Conservation (phyloP, 2,329 filamentous ascomycete species). For the Penicillium sp. region DNA sequence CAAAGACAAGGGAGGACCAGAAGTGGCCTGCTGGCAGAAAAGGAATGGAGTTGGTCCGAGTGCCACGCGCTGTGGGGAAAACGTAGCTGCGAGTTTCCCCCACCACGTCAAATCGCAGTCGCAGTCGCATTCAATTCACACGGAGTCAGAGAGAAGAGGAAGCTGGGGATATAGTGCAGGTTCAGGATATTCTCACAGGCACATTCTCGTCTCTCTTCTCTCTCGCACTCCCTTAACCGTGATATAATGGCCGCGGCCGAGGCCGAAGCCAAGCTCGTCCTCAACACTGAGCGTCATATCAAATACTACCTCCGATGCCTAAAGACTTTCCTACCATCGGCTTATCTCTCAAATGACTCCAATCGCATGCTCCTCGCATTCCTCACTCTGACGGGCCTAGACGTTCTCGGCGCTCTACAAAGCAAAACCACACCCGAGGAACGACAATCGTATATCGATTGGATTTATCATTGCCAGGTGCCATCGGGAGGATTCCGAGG, state of each 20-base stretch:
- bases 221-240: no score
- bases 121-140: neutral
- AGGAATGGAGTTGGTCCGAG: slow-evolving; percentile 14
- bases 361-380: slow-evolving; percentile 87
- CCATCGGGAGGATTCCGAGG: slow-evolving; percentile 86
- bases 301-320: slow-evolving; percentile 93
- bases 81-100: neutral
- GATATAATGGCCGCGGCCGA: neutral
- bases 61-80: slow-evolving; percentile 29
- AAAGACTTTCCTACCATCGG: slow-evolving; percentile 75
- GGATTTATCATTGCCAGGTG: slow-evolving; percentile 87
- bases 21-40: slow-evolving; percentile 9
- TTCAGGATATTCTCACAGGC: no score
- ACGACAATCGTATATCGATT: slow-evolving; percentile 64
- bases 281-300: slow-evolving; percentile 68
- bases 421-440: slow-evolving; percentile 59
- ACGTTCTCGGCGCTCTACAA: slow-evolving; percentile 71
- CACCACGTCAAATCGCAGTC: slow-evolving; percentile 17
- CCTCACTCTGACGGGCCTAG: slow-evolving; percentile 85
- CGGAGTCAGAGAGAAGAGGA: no score
- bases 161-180: no score
- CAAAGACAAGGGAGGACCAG: neutral
- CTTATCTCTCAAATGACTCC: slow-evolving; percentile 87
- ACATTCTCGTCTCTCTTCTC: no score
- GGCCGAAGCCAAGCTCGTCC: slow-evolving; percentile 32